Evolutionary conservation across 1,284 basidiomycete genomes (phyloP).

Genomic region (Trichosporon coremiiforme): DNA sequence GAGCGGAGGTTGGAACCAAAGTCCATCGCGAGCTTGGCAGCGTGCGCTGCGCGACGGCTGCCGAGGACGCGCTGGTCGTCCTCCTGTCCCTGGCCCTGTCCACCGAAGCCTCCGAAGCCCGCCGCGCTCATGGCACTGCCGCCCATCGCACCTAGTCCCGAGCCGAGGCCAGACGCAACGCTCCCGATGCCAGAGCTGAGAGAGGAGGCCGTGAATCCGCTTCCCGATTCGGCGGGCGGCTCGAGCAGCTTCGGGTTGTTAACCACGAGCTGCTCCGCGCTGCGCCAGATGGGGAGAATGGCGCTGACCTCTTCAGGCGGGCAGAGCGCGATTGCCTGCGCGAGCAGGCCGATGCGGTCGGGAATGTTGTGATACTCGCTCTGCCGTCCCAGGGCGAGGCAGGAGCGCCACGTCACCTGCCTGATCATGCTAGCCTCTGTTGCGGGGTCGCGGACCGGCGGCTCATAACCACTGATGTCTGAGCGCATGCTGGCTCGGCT

Average conservation of each 20-base stretch:
- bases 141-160: background rate
- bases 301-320: constrained; percentile 74
- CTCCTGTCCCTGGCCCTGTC: background rate
- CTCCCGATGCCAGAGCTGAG: background rate
- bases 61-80: constrained; percentile 48
- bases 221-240: background rate
- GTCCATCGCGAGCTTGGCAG: constrained; percentile 44
- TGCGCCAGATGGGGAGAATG: constrained; percentile 72
- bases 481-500: constrained; percentile 9
- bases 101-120: background rate
- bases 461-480: background rate
- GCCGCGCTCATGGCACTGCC: background rate
- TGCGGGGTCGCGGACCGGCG: constrained; percentile 3
- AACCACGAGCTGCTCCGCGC: constrained; percentile 44
- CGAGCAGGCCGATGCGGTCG: constrained; percentile 72
- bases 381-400: constrained; percentile 67
- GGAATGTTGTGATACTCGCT: constrained; percentile 69
- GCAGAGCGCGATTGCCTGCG: constrained; percentile 81
- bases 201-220: constrained; percentile 4
- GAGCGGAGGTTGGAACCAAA: constrained; percentile 25
- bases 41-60: constrained; percentile 50
- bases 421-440: constrained; percentile 23
- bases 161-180: background rate
- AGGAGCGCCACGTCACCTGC: constrained; percentile 61
- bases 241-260: constrained; percentile 20